Percentiles rank a stretch among this genome's conserved stretches.
phyloP scores from a whole-genome alignment of 176 grass and related monocot genomes.

The Paspalum notatum region DNA sequence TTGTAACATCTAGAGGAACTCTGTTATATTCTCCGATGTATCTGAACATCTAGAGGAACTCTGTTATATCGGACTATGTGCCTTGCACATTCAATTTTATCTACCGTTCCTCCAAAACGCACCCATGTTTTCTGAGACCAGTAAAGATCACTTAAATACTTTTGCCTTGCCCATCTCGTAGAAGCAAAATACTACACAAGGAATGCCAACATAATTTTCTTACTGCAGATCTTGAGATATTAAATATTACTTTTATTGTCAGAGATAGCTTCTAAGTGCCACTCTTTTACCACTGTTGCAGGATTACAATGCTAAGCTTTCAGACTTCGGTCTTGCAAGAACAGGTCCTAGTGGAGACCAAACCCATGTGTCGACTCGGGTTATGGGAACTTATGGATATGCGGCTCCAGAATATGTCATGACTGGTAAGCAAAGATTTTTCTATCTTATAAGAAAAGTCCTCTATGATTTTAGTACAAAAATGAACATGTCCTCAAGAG shows the following conservation, averaged over 20 bases:
- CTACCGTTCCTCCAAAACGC: constrained; percentile 2
- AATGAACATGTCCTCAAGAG: constrained; percentile 18
- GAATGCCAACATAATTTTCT: constrained; percentile 12
- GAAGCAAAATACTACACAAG: constrained; percentile 13
- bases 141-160: background rate
- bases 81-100: constrained; percentile 10
- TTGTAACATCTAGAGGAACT: constrained; percentile 4
- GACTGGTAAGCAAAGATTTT: constrained; percentile 64
- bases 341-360: constrained; percentile 95
- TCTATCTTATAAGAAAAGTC: background rate
- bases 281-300: constrained; percentile 40
- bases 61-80: background rate
- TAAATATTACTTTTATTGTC: background rate
- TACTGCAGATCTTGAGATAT: constrained; percentile 30
- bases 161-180: constrained; percentile 21
- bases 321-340: constrained; percentile 96
- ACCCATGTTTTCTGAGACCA: background rate
- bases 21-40: background rate
- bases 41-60: constrained; percentile 6
- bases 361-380: constrained; percentile 91
- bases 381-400: constrained; percentile 96
- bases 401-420: constrained; percentile 98
- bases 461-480: background rate
- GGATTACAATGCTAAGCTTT: constrained; percentile 98
- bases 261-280: constrained; percentile 19